phyloP scores from a whole-genome alignment of 225 moss, liverwort and hornwort genomes.

The Takakia lepidozioides region DNA sequence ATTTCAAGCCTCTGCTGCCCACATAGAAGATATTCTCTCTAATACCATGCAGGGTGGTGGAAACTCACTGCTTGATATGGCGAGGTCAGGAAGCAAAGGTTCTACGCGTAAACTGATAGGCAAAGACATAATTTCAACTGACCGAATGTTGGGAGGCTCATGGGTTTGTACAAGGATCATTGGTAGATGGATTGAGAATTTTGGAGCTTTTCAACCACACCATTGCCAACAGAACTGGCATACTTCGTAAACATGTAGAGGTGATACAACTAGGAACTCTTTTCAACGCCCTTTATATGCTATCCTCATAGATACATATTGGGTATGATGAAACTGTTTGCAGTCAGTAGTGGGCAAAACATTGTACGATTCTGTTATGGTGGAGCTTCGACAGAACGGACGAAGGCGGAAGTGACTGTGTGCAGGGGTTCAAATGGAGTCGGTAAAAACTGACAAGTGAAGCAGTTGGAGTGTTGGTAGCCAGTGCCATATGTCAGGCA shows the following conservation, averaged over 20 bases:
- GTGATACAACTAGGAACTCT: slow-evolving; percentile 76
- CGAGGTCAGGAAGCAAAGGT: slow-evolving; percentile 65
- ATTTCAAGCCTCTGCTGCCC: too few relatives aligned
- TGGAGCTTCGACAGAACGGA: slow-evolving; percentile 21
- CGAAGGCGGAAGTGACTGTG: slow-evolving; percentile 2
- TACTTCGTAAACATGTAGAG: slow-evolving; percentile 56
- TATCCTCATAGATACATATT: slow-evolving; percentile 62
- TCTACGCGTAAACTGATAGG: slow-evolving; percentile 40
- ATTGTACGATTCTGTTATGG: slow-evolving; percentile 68
- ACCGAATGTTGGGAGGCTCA: slow-evolving; percentile 52
- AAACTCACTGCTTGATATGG: slow-evolving; percentile 52
- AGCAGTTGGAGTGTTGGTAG: slow-evolving; percentile 73
- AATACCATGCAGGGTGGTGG: slow-evolving; percentile 23
- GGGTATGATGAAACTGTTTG: slow-evolving; percentile 83
- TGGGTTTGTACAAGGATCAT: slow-evolving; percentile 58
- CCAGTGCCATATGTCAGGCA: slow-evolving; percentile 69
- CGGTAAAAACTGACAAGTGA: slow-evolving; percentile 60
- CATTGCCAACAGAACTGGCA: slow-evolving; percentile 51
- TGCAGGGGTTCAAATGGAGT: slow-evolving; percentile 29
- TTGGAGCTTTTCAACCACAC: slow-evolving; percentile 64
- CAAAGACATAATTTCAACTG: slow-evolving; percentile 14
- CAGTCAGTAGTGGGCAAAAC: slow-evolving; percentile 44
- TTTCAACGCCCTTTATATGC: slow-evolving; percentile 75
- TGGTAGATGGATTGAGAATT: slow-evolving; percentile 75
- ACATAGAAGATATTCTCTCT: too few relatives aligned